Base-by-base conservation (phyloP, 805 yeast species). In the Scheffersomyces lignosus region DNA sequence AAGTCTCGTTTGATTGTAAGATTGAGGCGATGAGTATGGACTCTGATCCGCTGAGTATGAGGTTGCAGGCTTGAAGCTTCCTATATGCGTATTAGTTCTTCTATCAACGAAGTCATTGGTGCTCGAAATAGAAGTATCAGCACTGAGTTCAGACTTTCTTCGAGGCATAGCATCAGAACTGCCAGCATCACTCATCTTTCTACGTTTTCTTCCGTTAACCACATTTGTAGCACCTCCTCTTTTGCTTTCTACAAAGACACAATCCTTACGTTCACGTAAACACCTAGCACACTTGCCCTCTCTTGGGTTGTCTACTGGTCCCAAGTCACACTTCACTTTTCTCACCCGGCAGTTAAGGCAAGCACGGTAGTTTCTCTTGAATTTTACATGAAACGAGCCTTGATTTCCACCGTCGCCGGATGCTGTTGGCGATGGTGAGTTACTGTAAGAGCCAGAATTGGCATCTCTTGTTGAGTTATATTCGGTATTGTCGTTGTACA, bases 241-340 rank as follows among this genome's bases (percentile, higher is more conserved):
- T 37, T 54, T 60, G 16, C 57, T 50, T 15, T 68, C 72, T 6
- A 70, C 74, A 54, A 86, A 80, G 12, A 82, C 80, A 61, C 98
- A 90, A 48, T 83, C 88, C 47, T 77, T 78, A 12, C 95, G 70
- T 54, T 90, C 96, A 29, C 97, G 71, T 42, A 75, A 72, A 52
- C 98, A 90, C 33, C 97, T 65, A 2, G 78, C 81, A 69, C 98
- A 90, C 3, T 95, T 93, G 3, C 95, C 93, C 4, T 78, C 80
- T 30, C 71, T 70, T 0, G 95, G 95, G 42, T 73, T 73, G 33
- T 80, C 83, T 5, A 80, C 77, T 7, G 81, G 78, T 2, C 96
- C 96, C 47, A 90, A 63, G 54, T 88, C 95, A 65, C 98, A 90
- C 51, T 80, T 81, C 29, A 87, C 87, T 52, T 90, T 91, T 28